Evolutionary conservation across 805 yeast genomes (phyloP).

Genomic region (Hanseniaspora guilliermondii): DNA sequence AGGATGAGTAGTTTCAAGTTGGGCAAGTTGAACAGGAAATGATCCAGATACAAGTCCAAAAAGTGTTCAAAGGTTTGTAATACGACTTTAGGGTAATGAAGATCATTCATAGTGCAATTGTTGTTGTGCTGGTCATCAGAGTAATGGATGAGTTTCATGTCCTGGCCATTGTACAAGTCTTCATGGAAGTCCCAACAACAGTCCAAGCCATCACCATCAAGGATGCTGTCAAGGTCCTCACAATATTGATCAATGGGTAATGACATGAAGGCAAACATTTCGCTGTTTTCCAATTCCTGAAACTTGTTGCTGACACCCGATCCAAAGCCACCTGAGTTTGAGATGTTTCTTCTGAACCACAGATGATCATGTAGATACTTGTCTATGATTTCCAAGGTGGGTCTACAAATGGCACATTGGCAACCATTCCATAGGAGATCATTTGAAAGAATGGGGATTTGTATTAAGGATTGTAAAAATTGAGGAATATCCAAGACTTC

Average conservation of each 20-base stretch:
- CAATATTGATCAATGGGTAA: not conserved
- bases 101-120: not conserved
- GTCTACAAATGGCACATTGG: slow-evolving; percentile 1
- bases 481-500: slow-evolving; percentile 4
- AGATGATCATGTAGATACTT: slow-evolving; percentile 8
- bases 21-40: slow-evolving; percentile 1
- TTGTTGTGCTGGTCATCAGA: not conserved
- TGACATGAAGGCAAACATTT: slow-evolving; percentile 9
- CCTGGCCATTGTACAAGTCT: slow-evolving; percentile 1
- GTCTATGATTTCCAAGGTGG: not conserved
- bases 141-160: slow-evolving; percentile 9
- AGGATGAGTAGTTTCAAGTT: not conserved
- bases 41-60: slow-evolving; percentile 5
- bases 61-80: slow-evolving; percentile 9
- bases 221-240: not conserved
- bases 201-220: slow-evolving; percentile 7
- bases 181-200: slow-evolving; percentile 11
- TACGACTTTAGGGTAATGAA: not conserved
- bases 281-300: slow-evolving; percentile 11
- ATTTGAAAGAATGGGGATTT: slow-evolving; percentile 10
- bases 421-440: slow-evolving; percentile 12
- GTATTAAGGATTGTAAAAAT: slow-evolving; percentile 6
- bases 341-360: slow-evolving; percentile 9
- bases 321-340: slow-evolving; percentile 13
- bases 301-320: slow-evolving; percentile 6